Evolutionary conservation across 176 grass and related monocot genomes (phyloP), one percentile per base, ranked within the genome.

Genomic region (Bonia amplexicaulis): DNA sequence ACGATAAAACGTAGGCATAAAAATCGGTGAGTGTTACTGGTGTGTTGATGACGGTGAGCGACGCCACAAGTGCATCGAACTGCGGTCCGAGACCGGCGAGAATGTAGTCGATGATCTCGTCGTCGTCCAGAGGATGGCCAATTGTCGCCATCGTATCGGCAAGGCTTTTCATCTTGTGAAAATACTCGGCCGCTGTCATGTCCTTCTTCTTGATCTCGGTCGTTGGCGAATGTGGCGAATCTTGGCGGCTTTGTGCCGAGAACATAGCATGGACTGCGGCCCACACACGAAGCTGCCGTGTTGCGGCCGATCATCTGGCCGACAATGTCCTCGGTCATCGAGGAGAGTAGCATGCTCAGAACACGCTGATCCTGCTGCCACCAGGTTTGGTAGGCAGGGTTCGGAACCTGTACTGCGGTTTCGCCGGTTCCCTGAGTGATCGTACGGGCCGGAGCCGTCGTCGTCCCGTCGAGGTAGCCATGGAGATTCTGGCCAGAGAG

Each of bases 381-480:
- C 55, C 55, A 11, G 0, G 3, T 59, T 0, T 58, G 27, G 14
- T 65, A 65, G 26, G 62, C 27, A 0, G 1, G 62, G 0, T 65
- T 33, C 1, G 22, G 25, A 29, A 64, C 26, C 0, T 0, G 0
- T 1, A 17, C 5, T 0, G 1, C 2, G 16, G 15, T 53, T 1
- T 53, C 51, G 6, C 47, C 5, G 16, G 15, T 52, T 52, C 51
- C 45, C 15, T 19, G 51, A 1, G 26, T 64, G 25, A 27, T 64
- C 61, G 5, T 29, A 1, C 3, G 13, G 0, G 25, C 1, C 5
- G 4, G 61, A 6, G 61, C 5, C 4, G 1, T 1, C 1, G 6
- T 29, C 4, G 25, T 29, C 5, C 12, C 12, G 1, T 64, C 61
- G 26, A 64, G 61, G 61, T 29, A 31, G 23, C 26, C 26, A 25